phyloP scores from a whole-genome alignment of 495 filamentous ascomycete genomes.

The Astrothelium macrocarpum region DNA sequence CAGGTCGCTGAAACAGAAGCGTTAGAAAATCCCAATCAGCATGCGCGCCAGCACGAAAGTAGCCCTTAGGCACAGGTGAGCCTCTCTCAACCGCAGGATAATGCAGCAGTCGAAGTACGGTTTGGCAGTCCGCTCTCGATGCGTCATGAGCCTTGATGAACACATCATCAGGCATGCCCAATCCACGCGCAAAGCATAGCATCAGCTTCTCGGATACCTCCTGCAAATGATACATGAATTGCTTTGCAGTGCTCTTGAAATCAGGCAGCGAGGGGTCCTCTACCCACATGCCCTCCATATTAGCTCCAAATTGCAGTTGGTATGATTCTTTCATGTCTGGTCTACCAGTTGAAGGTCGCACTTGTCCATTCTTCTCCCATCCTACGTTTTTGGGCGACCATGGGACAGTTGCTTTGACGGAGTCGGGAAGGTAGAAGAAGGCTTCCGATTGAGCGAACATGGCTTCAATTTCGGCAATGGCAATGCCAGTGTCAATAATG shows the following conservation, averaged over 20 bases:
- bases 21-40: conserved; percentile 56
- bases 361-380: conserved; percentile 55
- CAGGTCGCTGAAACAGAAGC: conserved; percentile 54
- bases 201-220: conserved; percentile 47
- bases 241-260: conserved; percentile 35
- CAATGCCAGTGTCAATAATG: conserved; percentile 47
- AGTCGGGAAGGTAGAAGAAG: conserved; percentile 49
- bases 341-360: conserved; percentile 50
- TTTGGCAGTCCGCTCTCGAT: conserved; percentile 40
- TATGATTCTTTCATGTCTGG: conserved; percentile 55
- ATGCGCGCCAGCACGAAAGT: conserved; percentile 56
- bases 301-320: conserved; percentile 50
- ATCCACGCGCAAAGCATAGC: conserved; percentile 48
- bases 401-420: conserved; percentile 43
- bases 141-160: conserved; percentile 49
- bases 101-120: conserved; percentile 49
- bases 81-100: conserved; percentile 38
- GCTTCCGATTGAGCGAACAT: conserved; percentile 43
- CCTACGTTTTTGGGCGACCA: conserved; percentile 48
- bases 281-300: conserved; percentile 45
- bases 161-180: conserved; percentile 47
- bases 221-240: conserved; percentile 48
- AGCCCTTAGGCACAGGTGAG: conserved; percentile 27
- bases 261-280: conserved; percentile 39
- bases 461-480: conserved; percentile 38